A percentile compares a stretch with the other conserved stretches of the same genome.
phyloP scores from a whole-genome alignment of 805 yeast genomes.

The Candida khao-thaluensis region DNA sequence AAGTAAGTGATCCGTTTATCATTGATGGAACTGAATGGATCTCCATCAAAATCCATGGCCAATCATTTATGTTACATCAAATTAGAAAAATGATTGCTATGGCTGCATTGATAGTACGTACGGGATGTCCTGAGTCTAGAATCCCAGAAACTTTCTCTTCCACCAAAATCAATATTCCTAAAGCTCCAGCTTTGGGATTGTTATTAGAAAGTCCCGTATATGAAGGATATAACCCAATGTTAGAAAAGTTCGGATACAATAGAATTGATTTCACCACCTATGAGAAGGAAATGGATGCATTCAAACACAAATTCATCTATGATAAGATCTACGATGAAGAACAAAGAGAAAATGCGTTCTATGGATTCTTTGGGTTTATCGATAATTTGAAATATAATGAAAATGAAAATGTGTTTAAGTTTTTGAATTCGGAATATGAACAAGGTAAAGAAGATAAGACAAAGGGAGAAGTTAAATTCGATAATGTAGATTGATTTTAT shows the following conservation, averaged over 20 bases:
- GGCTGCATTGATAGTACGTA: conserved; percentile 83
- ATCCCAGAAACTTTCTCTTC: conserved; percentile 75
- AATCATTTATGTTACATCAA: conserved; percentile 97
- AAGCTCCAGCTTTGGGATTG: conserved; percentile 95
- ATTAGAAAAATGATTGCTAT: conserved; percentile 97
- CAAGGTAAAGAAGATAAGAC: conserved; percentile 15
- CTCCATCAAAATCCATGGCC: conserved; percentile 95
- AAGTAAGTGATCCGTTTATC: conserved; percentile 84
- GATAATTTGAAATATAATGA: conserved; percentile 60
- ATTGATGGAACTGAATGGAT: conserved; percentile 96
- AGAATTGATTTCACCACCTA: conserved; percentile 66
- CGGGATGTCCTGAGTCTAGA: conserved; percentile 78
- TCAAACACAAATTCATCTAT: conserved; percentile 85
- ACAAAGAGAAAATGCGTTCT: conserved; percentile 79
- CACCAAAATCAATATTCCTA: conserved; percentile 83
- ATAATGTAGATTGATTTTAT: conserved; percentile 15
- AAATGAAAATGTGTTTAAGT: conserved; percentile 56
- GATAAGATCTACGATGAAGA: conserved; percentile 92
- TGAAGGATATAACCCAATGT: conserved; percentile 73
- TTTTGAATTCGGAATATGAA: conserved; percentile 45
- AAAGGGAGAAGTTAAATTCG: conserved; percentile 12
- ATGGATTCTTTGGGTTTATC: conserved; percentile 87
- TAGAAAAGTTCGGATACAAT: conserved; percentile 75
- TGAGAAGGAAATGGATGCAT: conserved; percentile 71
- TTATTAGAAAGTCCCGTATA: conserved; percentile 90